Evolutionary conservation across 352 stramenopile genomes (phyloP).

Genomic region (Paralagenidium karlingii): DNA sequence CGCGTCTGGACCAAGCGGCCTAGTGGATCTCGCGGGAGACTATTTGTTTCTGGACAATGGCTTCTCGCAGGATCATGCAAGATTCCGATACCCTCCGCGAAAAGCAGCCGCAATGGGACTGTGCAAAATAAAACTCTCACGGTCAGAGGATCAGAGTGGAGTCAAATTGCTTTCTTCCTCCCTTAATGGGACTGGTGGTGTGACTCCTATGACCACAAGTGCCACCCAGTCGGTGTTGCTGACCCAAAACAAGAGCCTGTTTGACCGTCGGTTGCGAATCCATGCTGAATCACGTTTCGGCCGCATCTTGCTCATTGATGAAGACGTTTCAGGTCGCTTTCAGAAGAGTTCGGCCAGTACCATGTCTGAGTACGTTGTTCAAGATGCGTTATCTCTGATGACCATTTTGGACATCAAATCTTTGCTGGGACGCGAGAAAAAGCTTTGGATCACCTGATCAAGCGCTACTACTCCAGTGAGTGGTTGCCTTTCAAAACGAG

Average conservation of each 20-base stretch:
- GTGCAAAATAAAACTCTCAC: conserved; percentile 9
- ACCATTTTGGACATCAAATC: conserved; percentile 39
- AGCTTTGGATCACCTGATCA: conserved; percentile 25
- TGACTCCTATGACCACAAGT: too few species aligned
- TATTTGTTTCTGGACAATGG: conserved; percentile 29
- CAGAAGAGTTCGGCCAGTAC: conserved; percentile 11
- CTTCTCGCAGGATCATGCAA: conserved; percentile 13
- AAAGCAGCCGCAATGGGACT: conserved; percentile 21
- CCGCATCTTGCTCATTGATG: conserved; percentile 22
- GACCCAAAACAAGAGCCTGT: conserved; percentile 30
- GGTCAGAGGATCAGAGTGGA: too few species aligned
- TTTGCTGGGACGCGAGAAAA: conserved; percentile 30
- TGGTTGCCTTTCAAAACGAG: too few species aligned
- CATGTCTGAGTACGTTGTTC: conserved; percentile 18
- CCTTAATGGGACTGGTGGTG: too few species aligned
- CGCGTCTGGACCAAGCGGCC: conserved; percentile 27
- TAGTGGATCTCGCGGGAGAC: conserved; percentile 26
- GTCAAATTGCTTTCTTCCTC: too few species aligned
- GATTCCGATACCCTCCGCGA: conserved; percentile 19
- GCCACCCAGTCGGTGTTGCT: too few species aligned
- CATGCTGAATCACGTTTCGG: conserved; percentile 20
- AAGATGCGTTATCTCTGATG: conserved; percentile 30
- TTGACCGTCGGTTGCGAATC: conserved; percentile 20
- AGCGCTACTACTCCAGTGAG: too few species aligned
- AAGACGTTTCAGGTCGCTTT: conserved; percentile 12